Conservation (phyloP, 2,329 filamentous ascomycete species). For the Mycogone perniciosa region DNA sequence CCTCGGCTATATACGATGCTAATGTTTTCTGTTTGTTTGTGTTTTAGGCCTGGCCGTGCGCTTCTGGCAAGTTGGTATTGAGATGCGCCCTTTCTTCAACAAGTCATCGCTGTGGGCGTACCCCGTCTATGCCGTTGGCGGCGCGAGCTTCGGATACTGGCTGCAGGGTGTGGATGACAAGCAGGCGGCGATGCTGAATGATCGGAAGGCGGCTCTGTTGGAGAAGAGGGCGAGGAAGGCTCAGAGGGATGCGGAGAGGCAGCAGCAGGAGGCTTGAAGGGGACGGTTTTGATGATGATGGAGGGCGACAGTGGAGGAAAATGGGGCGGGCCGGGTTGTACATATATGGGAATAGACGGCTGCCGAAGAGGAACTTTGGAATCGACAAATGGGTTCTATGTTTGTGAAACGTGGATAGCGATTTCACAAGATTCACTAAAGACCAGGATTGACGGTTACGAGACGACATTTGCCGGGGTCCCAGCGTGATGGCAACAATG, state of each 20-base stretch:
- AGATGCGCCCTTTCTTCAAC: constrained; percentile 94
- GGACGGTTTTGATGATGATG: neutral
- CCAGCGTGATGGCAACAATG: neutral
- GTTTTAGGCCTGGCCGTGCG: constrained; percentile 79
- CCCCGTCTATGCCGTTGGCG: constrained; percentile 78
- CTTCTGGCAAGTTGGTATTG: constrained; percentile 95
- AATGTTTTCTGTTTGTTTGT: neutral
- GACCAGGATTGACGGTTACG: too few relatives aligned
- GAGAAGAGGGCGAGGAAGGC: constrained; percentile 77
- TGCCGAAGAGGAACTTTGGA: neutral
- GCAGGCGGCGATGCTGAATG: constrained; percentile 69
- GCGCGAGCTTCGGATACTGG: constrained; percentile 95
- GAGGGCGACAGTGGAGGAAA: neutral
- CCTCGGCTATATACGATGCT: neutral
- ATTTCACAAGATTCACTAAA: too few relatives aligned
- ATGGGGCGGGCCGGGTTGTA: neutral
- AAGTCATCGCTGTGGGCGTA: constrained; percentile 82
- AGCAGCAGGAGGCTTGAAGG: constrained; percentile 7
- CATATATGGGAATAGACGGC: constrained; percentile 4
- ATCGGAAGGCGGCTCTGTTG: constrained; percentile 72
- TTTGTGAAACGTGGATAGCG: too few relatives aligned
- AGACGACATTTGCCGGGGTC: neutral
- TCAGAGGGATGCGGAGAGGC: constrained; percentile 28
- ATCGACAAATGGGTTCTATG: too few relatives aligned
- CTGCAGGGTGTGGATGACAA: constrained; percentile 80